Evolutionary conservation across 108 stramenopile genomes (phyloP), one percentile per base, ranked within the genome.

Genomic region (Schizochytrium sp.): DNA sequence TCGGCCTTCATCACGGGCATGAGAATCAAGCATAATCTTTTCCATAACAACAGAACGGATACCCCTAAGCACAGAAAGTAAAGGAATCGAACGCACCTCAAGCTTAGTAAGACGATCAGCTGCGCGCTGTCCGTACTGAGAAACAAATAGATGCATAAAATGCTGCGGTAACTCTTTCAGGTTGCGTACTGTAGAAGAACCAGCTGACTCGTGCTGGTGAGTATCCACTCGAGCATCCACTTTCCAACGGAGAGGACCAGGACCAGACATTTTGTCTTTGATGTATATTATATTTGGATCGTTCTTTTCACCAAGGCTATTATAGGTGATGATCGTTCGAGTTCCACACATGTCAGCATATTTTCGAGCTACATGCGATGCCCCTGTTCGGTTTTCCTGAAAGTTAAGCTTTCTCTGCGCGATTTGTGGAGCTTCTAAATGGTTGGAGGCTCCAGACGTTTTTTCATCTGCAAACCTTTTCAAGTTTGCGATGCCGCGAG

Each of bases 341-440:
- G 64, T 69, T 44, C 42, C 64, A 15, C 64, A 69, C 64, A 69
- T 69, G 3, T 69, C 64, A 7, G 12, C 12, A 44, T 69, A 69
- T 15, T 69, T 69, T 38, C 64, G 64, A 38, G 64, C 42, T 15
- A 38, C 64, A 38, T 69, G 57, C 57, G 17, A 10, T 10, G 57
- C 13, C 57, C 17, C 17, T 17, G 28, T 28, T 28, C 28, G 28
- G 28, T 28, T 28, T 28, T 28, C 28, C 28, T 28, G 28, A 28
- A 28, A 28, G 28, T 28, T 28, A 28, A 28, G 28, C 28, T 28
- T 28, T 28, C 28, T 28, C 28, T 28, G 28, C 28, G 28, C 28
- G 28, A 28, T 28, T 28, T 28, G 28, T 28, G 28, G 28, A 28
- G 28, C 28, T 28, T 28, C 28, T 28, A 28, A 28, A 28, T 28